Evolutionary conservation across 352 stramenopile genomes (phyloP).

Genomic region (Phytophthora sojae): DNA sequence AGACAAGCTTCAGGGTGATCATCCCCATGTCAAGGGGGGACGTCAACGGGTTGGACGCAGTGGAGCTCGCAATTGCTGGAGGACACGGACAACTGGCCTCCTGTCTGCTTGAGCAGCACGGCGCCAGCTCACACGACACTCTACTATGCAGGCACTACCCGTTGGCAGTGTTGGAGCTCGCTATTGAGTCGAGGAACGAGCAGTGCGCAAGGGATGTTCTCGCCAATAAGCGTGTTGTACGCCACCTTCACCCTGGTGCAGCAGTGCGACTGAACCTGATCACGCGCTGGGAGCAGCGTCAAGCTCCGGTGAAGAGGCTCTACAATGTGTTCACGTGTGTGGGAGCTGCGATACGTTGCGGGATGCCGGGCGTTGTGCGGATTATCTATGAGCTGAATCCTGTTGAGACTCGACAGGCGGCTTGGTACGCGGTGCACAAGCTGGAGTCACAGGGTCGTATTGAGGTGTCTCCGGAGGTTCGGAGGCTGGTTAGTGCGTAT

Average conservation of each 20-base stretch:
- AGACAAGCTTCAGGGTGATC: conserved; percentile 12
- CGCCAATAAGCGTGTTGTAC: conserved; percentile 18
- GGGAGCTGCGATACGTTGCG: conserved; percentile 12
- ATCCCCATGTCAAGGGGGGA: conserved; percentile 20
- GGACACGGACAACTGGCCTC: conserved; percentile 23
- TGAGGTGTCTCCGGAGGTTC: not conserved
- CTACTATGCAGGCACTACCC: conserved; percentile 22
- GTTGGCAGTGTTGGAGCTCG: conserved; percentile 23
- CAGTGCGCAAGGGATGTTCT: conserved; percentile 6
- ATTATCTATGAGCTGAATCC: conserved; percentile 16
- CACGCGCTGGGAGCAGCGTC: conserved; percentile 18
- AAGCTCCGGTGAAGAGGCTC: conserved; percentile 4
- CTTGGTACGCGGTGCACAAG: conserved; percentile 26
- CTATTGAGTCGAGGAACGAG: conserved; percentile 21
- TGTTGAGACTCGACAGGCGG: conserved; percentile 14
- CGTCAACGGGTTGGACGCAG: conserved; percentile 6
- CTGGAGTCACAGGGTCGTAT: not conserved
- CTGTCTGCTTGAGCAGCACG: conserved; percentile 8
- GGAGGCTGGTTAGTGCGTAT: conserved; percentile 6
- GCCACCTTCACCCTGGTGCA: conserved; percentile 10
- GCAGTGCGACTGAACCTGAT: conserved; percentile 8
- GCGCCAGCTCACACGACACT: conserved; percentile 4
- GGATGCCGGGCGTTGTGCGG: conserved; percentile 7
- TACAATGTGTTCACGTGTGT: conserved; percentile 29
- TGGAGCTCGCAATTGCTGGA: conserved; percentile 18